phyloP scores from a whole-genome alignment of 495 filamentous ascomycete genomes.

The Tuber aestivum region DNA sequence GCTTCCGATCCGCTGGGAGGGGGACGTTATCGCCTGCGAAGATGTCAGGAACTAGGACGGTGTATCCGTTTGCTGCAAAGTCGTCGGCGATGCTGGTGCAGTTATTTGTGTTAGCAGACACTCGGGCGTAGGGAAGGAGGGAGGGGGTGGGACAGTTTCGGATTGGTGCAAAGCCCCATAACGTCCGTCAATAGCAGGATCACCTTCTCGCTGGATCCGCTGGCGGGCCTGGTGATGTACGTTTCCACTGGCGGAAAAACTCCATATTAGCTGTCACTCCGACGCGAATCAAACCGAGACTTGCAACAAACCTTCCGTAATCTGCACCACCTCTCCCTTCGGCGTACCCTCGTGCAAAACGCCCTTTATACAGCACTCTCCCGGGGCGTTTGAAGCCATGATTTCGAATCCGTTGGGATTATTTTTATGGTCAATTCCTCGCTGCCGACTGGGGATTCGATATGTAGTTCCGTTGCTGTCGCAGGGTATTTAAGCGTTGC shows the following conservation, averaged over 20 bases:
- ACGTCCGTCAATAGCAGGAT: conserved; percentile 60
- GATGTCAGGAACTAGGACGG: conserved; percentile 67
- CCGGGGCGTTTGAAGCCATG: conserved; percentile 48
- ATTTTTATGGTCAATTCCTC: background rate
- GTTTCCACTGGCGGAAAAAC: conserved; percentile 42
- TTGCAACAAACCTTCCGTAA: conserved; percentile 43
- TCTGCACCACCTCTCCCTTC: conserved; percentile 45
- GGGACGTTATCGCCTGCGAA: conserved; percentile 65
- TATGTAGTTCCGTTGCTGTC: background rate
- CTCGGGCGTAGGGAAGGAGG: background rate
- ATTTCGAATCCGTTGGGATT: background rate
- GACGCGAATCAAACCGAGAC: background rate
- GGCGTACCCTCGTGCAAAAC: conserved; percentile 47
- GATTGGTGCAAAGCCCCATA: conserved; percentile 68
- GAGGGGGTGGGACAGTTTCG: conserved; percentile 53
- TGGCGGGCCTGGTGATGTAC: conserved; percentile 46
- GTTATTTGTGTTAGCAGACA: background rate
- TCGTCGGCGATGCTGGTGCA: conserved; percentile 62
- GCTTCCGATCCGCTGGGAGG: conserved; percentile 52
- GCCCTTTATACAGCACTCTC: conserved; percentile 47
- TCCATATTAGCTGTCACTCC: conserved; percentile 3
- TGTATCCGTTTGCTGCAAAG: conserved; percentile 74
- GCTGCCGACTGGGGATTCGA: background rate
- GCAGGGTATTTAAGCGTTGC: background rate
- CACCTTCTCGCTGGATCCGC: conserved; percentile 46